phyloP scores from a whole-genome alignment of 1,139 yeast species.

The Suhomyces choctaworum region DNA sequence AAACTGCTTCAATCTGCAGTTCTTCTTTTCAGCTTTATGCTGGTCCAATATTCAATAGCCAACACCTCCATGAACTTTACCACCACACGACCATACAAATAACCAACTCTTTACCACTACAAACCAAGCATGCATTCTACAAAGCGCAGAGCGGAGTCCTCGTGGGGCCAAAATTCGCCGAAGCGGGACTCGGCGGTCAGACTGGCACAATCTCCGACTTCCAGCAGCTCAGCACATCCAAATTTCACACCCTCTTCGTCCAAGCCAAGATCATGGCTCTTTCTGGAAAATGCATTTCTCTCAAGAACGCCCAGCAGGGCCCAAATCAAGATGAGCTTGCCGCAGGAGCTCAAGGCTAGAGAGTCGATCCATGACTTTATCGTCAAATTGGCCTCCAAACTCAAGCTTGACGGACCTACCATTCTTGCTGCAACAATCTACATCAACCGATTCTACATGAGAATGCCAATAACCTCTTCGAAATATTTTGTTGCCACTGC shows the following conservation, averaged over 20 bases:
- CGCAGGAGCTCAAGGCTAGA: constrained; percentile 40
- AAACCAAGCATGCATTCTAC: constrained; percentile 2
- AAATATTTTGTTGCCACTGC: constrained; percentile 50
- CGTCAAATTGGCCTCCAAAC: constrained; percentile 36
- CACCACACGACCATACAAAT: background rate
- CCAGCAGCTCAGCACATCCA: background rate
- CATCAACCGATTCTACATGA: constrained; percentile 43
- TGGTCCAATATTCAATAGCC: no score
- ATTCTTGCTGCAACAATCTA: constrained; percentile 47
- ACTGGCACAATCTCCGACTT: background rate
- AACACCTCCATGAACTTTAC: no score
- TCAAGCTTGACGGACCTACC: constrained; percentile 46
- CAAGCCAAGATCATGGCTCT: constrained; percentile 32
- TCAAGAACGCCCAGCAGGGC: constrained; percentile 33
- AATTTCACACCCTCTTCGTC: constrained; percentile 1
- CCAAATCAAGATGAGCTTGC: constrained; percentile 21
- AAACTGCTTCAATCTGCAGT: no score
- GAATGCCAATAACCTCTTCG: constrained; percentile 45
- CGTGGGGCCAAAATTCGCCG: constrained; percentile 4
- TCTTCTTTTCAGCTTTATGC: no score
- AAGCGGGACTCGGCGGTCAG: background rate
- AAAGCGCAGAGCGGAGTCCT: constrained; percentile 4
- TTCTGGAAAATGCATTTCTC: constrained; percentile 34
- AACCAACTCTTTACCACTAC: no score
- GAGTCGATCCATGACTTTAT: constrained; percentile 45